Evolutionary conservation across 768 basidiomycete species (phyloP).

Genomic region (Grammothele lineata): DNA sequence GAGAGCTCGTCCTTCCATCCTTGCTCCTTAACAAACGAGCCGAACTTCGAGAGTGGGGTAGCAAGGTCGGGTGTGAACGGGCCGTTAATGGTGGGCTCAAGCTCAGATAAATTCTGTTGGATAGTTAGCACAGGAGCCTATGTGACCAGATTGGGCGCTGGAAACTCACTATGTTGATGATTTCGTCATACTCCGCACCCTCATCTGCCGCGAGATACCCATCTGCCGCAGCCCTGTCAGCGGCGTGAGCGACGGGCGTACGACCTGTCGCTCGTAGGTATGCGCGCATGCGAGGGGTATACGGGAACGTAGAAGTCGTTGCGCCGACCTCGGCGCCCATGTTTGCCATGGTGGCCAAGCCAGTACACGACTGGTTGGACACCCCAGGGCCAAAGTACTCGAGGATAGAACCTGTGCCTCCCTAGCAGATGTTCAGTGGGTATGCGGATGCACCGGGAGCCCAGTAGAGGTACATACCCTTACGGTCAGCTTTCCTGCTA

Average conservation of each 20-base stretch:
- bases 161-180: conserved; percentile 81
- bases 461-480: conserved; percentile 46
- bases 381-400: conserved; percentile 98
- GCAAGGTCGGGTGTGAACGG: conserved; percentile 97
- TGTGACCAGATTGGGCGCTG: no score
- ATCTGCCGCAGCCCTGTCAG: conserved; percentile 72
- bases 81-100: conserved; percentile 93
- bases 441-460: neutral
- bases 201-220: conserved; percentile 84
- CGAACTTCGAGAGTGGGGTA: conserved; percentile 90
- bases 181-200: conserved; percentile 89
- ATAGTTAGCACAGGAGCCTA: no score
- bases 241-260: conserved; percentile 78
- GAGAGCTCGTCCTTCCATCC: conserved; percentile 94
- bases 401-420: conserved; percentile 92
- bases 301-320: conserved; percentile 98
- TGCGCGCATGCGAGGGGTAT: conserved; percentile 82
- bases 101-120: conserved; percentile 72
- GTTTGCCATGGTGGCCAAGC: conserved; percentile 91
- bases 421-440: conserved; percentile 40
- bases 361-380: conserved; percentile 85
- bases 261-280: conserved; percentile 92
- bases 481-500: conserved; percentile 93
- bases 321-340: conserved; percentile 99
- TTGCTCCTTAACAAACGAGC: conserved; percentile 70